These are phyloP conservation scores for Lunularia cruciata DNA, from an alignment of 225 moss, liverwort and hornwort species.

Conservation along the genomic window DNA sequence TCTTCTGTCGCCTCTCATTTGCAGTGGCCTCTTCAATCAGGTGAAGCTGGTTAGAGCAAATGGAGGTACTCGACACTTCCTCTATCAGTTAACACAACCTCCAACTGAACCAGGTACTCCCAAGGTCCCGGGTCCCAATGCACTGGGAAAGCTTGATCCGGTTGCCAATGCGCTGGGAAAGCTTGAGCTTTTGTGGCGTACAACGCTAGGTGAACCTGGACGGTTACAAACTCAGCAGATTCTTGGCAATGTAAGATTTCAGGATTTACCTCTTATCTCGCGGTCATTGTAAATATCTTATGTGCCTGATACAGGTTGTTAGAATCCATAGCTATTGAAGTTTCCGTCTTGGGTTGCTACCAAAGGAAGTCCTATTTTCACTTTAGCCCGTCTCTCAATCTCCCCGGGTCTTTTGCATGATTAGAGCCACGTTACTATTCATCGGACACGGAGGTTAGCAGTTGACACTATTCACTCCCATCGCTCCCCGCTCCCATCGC, in stretches of 20 bases:
- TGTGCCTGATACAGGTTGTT: too few relatives aligned
- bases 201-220: slow-evolving; percentile 97
- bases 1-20: slow-evolving; percentile 23
- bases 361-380: too few relatives aligned
- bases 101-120: slow-evolving; percentile 50
- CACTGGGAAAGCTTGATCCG: slow-evolving; percentile 93
- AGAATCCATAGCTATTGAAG: too few relatives aligned
- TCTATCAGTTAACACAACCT: slow-evolving; percentile 78
- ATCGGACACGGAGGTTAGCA: too few relatives aligned
- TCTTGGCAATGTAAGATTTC: slow-evolving; percentile 76
- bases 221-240: slow-evolving; percentile 98
- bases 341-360: too few relatives aligned
- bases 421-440: too few relatives aligned
- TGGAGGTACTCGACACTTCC: slow-evolving; percentile 91
- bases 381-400: too few relatives aligned
- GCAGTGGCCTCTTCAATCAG: slow-evolving; percentile 84
- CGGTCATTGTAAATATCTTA: too few relatives aligned
- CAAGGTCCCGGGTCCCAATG: slow-evolving; percentile 66
- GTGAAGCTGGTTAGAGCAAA: slow-evolving; percentile 87
- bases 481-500: too few relatives aligned
- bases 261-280: too few relatives aligned
- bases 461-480: too few relatives aligned
- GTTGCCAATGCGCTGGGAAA: slow-evolving; percentile 81
- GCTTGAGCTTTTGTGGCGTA: slow-evolving; percentile 97
- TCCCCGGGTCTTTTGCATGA: too few relatives aligned